phyloP scores from a whole-genome alignment of 306 rosid species.

The Purshia tridentata region DNA sequence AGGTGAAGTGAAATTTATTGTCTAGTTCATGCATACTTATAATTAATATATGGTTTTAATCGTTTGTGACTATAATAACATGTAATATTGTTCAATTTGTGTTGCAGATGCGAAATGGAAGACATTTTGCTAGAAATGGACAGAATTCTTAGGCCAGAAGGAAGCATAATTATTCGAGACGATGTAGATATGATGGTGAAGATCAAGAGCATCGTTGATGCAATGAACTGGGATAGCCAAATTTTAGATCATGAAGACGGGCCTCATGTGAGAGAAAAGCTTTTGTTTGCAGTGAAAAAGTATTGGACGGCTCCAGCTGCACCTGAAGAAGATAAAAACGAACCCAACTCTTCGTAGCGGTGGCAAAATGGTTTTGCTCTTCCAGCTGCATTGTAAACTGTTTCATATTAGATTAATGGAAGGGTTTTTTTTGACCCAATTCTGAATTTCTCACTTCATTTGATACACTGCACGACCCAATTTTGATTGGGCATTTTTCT shows the following conservation, averaged over 20 bases:
- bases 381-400: not conserved
- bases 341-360: slow-evolving; percentile 3
- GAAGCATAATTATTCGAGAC: slow-evolving; percentile 73
- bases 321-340: slow-evolving; percentile 25
- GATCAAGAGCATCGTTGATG: slow-evolving; percentile 43
- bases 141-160: slow-evolving; percentile 77
- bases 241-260: slow-evolving; percentile 90
- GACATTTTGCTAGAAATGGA: slow-evolving; percentile 82
- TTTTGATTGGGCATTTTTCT: too few relatives aligned
- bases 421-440: not conserved
- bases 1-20: slow-evolving; percentile 34
- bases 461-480: too few relatives aligned
- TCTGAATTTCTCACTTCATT: too few relatives aligned
- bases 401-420: not conserved
- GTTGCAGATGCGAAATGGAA: slow-evolving; percentile 72
- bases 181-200: slow-evolving; percentile 63
- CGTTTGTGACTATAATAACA: not conserved
- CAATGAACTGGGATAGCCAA: slow-evolving; percentile 72
- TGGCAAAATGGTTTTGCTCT: not conserved
- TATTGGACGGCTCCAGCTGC: slow-evolving; percentile 73
- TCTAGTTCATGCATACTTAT: too few relatives aligned
- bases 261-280: slow-evolving; percentile 57
- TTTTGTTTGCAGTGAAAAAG: slow-evolving; percentile 70
- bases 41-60: too few relatives aligned
- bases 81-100: not conserved